Evolutionary conservation across 1,284 basidiomycete species (phyloP), one percentile per base, ranked within the genome.

Genomic region (Takashimella koratensis): DNA sequence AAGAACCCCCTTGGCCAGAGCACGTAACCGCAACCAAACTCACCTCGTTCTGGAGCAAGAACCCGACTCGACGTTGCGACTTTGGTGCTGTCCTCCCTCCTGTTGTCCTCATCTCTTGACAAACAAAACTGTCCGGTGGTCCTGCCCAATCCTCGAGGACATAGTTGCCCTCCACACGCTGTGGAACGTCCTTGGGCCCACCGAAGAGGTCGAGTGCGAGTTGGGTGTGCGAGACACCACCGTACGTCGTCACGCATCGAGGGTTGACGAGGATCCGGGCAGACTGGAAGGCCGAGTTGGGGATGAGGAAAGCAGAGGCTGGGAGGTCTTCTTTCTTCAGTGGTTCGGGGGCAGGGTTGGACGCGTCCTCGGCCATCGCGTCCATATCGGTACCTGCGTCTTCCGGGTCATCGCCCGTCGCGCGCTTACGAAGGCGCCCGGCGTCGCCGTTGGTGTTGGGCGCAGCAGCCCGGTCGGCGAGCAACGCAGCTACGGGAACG

Each of bases 211-310:
- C 92, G 42, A 89, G 76, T 10, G 93, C 92, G 40, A 97, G 82
- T 73, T 91, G 87, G 19, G 90, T 90, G 73, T 97, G 93, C 60
- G 86, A 89, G 3, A 96, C 93, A 5, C 93, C 93, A 0, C 93
- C 93, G 69, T 97, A 97, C 16, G 93, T 96, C 43, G 93, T 96
- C 43, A 94, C 88, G 71, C 93, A 96, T 12, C 92, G 84, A 4
- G 93, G 93, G 71, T 96, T 96, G 56, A 97, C 86, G 57, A 97
- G 76, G 63, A 97, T 95, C 51, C 91, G 80, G 2, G 91, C 93
- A 2, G 91, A 85, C 10, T 83, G 80, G 76, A 92, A 96, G 11
- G 84, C 86, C 19, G 84, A 85, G 75, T 96, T 97, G n/a, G 91
- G 89, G 52, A 91, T 85, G 12, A 84, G 80, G 49, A 89, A 74